Conservation (phyloP, 345 rosid genomes). For the Rubroshorea leprosula region DNA sequence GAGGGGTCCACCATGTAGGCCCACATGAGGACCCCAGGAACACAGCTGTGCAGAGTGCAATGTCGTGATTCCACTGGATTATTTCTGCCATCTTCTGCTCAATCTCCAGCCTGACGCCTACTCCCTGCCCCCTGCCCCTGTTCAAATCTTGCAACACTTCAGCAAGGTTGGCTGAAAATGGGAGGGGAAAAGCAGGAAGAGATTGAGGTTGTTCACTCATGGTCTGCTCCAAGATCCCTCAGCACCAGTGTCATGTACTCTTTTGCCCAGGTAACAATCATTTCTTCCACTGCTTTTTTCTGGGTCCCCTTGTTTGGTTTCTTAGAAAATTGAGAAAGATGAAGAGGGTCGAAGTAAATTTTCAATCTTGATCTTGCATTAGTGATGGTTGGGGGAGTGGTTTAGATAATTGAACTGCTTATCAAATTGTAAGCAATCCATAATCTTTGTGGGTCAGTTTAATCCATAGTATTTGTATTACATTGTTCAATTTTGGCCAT, state of each 20-base stretch:
- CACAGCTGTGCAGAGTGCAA: no score
- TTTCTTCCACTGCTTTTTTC: background rate
- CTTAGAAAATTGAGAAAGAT: slow-evolving; percentile 6
- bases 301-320: slow-evolving; percentile 5
- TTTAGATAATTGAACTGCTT: no score
- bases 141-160: background rate
- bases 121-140: no score
- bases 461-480: background rate
- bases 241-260: slow-evolving; percentile 86
- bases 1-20: no score
- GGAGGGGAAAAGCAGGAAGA: slow-evolving; percentile 22
- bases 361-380: background rate
- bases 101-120: no score
- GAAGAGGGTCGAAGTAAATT: slow-evolving; percentile 8
- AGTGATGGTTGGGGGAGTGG: background rate
- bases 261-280: slow-evolving; percentile 55
- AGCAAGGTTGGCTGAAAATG: slow-evolving; percentile 11
- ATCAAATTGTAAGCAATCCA: background rate
- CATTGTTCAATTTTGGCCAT: background rate
- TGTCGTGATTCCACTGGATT: no score
- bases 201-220: slow-evolving; percentile 64
- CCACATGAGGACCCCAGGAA: no score
- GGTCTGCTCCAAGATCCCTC: slow-evolving; percentile 94
- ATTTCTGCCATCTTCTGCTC: no score
- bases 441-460: background rate